Evolutionary conservation across 495 filamentous ascomycete species (phyloP), one percentile per base, ranked within the genome.

Genomic region (Tuber magnatum): DNA sequence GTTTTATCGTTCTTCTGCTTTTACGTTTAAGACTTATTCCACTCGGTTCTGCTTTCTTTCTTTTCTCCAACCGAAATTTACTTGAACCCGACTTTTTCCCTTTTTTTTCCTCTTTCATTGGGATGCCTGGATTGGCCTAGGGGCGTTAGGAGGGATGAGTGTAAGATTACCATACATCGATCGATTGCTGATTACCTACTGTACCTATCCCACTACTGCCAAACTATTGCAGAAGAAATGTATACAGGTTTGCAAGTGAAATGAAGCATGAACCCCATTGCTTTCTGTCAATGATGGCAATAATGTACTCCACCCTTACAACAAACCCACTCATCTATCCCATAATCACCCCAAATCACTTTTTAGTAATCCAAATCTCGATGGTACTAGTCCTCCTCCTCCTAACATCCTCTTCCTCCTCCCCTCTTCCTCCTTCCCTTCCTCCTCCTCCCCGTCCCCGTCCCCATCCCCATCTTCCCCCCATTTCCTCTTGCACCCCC

Each of bases 401-500:
- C 68, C 68, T 16, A 12, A 42, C 46, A 14, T 44, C n/a, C 18
- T n/a, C 35, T 14, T 43, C 38, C 18, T 12, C 22, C 28, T 42
- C 65, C 12, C 40, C 32, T 20, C 14, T 22, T 20, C 41, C 12
- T 12, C 41, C 14, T 74, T 43, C 39, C 39, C 65, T 16, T 41
- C 73, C 48, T 10, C 44, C 18, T 16, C 69, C 24, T 42, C 28
- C 20, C 14, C 41, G 3, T 14, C 41, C 14, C 71, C 51, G 28
- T 38, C 65, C 16, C 38, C 73, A 41, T 10, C 44, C 18, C 12
- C 69, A 32, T 48, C 51, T 24, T 69, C 69, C 56, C 46, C 70
- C 70, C 68, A 43, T 41, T 48, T 48, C 39, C 46, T 72, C 41
- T 44, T 68, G 40, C 68, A 61, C 77, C 76, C 73, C 81, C 84